Evolutionary conservation across 2,329 filamentous ascomycete species (phyloP), one percentile per base, ranked within the genome.

Genomic region (Hypoxylon sp.): DNA sequence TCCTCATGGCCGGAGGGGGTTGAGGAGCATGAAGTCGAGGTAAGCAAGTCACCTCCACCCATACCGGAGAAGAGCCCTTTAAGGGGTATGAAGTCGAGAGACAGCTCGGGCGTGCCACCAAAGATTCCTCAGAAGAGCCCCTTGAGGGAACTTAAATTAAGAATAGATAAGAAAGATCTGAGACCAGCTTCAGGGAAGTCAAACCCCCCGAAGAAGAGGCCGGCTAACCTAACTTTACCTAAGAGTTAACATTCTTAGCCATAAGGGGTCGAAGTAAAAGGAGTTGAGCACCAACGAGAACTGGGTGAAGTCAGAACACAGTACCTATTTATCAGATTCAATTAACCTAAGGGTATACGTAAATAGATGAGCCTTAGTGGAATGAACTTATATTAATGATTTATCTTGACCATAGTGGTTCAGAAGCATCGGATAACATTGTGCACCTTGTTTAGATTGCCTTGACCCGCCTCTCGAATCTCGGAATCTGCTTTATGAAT

Each of bases 401-500:
- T 4, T 19, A 43, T 10, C 17, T 49, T 2, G 2, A n/a, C 9
- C 38, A 9, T 14, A 36, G 1, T n/a, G 10, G 36, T 9, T 38
- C 7, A 5, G 11, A 36, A 38, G 5, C 7, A 6, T 51, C 7
- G 0, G 4, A 36, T 21, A 34, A 5, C 30, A 51, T 19, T 10
- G 23, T n/a, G 30, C 17, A 41, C 28, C 28, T 30, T 30, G 28
- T n/a, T 58, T 43, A 76, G 46, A 76, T 75, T 5, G 73, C 67
- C 13, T 73, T 71, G 2, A 76, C 73, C 45, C 67, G 70, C 19
- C 76, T 59, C 19, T 74, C 60, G 14, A 78, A 76, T n/a, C 71
- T 68, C 0, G 76, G 76, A 36, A 78, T 73, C 9, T 68, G 55
- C 56, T 75, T 77, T 10, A 76, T 82, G 60, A 84, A 86, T 72